Evolutionary conservation across 805 yeast genomes (phyloP).

Genomic region (Metschnikowia bowlesiae): DNA sequence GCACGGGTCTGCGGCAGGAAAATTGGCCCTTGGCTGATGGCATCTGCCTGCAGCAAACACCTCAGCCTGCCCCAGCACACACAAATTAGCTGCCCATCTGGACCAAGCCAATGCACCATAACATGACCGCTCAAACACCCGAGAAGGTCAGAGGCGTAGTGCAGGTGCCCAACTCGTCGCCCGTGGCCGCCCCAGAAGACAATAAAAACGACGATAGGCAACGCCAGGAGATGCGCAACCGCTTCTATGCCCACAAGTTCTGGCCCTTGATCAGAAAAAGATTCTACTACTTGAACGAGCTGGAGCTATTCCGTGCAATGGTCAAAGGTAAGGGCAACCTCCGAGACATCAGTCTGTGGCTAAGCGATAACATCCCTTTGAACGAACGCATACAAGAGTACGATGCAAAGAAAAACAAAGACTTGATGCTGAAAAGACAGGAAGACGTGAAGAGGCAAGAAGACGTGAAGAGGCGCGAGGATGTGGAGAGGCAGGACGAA

Average conservation of each 20-base stretch:
- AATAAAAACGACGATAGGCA: constrained; percentile 11
- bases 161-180: constrained; percentile 42
- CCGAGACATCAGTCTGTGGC: constrained; percentile 36
- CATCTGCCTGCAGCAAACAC: not conserved
- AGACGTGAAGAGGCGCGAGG: too few species aligned
- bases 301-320: constrained; percentile 39
- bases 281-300: constrained; percentile 37
- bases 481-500: not conserved
- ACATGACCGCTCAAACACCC: constrained; percentile 14
- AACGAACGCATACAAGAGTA: constrained; percentile 13
- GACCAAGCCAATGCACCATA: not conserved
- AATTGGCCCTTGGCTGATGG: not conserved
- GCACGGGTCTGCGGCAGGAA: not conserved
- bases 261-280: constrained; percentile 34
- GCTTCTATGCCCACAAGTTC: constrained; percentile 35
- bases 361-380: constrained; percentile 26
- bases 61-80: not conserved
- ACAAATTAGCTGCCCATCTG: not conserved
- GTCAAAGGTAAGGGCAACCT: constrained; percentile 41
- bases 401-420: constrained; percentile 9
- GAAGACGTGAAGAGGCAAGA: not conserved
- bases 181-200: constrained; percentile 18
- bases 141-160: constrained; percentile 14
- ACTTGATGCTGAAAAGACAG: not conserved
- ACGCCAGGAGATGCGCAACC: constrained; percentile 22